Base-by-base conservation (phyloP, 164 flowering plant genomes). In the Malania oleifera region DNA sequence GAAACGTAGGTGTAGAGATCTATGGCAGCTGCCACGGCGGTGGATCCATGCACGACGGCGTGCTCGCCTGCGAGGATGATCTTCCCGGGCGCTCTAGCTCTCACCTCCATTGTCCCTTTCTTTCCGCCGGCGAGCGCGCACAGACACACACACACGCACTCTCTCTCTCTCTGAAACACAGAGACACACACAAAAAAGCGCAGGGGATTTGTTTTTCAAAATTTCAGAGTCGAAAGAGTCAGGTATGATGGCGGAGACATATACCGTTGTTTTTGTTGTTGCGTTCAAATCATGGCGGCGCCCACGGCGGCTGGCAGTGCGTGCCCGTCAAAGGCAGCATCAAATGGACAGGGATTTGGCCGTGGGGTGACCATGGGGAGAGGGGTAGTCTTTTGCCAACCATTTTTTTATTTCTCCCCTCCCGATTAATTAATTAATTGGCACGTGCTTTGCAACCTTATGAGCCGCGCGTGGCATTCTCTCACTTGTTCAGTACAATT, bases 11-110 rank as follows among this genome's bases (percentile, higher is more conserved):
- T 90, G 76, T 72, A 85, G 59, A 91, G 89, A 74, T 81, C 77
- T 57, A 95, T 80, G 53, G 97, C 77, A 49, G 97, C 84, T 9
- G 99, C 99, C 2, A 90, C 87, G 25, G 96, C 99, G 0, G 91
- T 68, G 17, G 91, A 81, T 77, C 96, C 99, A 40, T 95, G 99
- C 37, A 91, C 97, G 24, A 95, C 99, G 19, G 96, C 97, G 55
- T 95, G 99, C 56, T 95, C 99, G 2, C 99, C 97, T 34, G 93
- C 64, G 34, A 95, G 82, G 28, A 88, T 90, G 72, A 95, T 86
- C 61, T 95, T 95, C 27, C 99, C 95, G 0, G 97, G 99, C 51
- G 97, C 97, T 57, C 97, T 75, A 12, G 95, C 83, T 63, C 72
- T 75, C 25, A 86, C 87, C 75, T 86, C 96, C 97, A 87, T 93